Evolutionary conservation across 2,329 filamentous ascomycete species (phyloP).

Genomic region (Chaetomiaceae sp.): DNA sequence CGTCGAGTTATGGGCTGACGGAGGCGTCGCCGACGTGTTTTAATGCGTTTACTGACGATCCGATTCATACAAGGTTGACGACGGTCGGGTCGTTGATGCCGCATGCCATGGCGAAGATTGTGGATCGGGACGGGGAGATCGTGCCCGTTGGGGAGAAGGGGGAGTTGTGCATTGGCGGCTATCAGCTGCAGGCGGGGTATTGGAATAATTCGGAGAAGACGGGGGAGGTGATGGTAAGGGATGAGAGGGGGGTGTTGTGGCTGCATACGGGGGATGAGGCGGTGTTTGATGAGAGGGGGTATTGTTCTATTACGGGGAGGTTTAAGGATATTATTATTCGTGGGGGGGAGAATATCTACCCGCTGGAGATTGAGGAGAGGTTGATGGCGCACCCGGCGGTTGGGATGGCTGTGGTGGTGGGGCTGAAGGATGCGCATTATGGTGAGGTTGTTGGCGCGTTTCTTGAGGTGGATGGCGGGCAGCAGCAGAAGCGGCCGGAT

Average conservation of each 20-base stretch:
- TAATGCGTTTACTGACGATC: slow-evolving; percentile 71
- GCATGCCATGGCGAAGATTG: slow-evolving; percentile 71
- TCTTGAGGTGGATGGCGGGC: slow-evolving; percentile 38
- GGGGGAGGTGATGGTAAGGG: slow-evolving; percentile 51
- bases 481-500: slow-evolving; percentile 35
- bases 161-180: slow-evolving; percentile 74
- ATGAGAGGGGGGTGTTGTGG: slow-evolving; percentile 55
- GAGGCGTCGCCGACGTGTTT: slow-evolving; percentile 78
- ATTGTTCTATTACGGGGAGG: slow-evolving; percentile 67
- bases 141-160: slow-evolving; percentile 64
- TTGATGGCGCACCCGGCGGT: slow-evolving; percentile 61
- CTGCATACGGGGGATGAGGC: slow-evolving; percentile 65
- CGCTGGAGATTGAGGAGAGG: slow-evolving; percentile 70
- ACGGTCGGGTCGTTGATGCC: slow-evolving; percentile 75
- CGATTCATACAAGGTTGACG: slow-evolving; percentile 58
- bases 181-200: slow-evolving; percentile 65
- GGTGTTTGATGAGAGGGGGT: slow-evolving; percentile 61
- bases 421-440: slow-evolving; percentile 64
- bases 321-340: slow-evolving; percentile 79
- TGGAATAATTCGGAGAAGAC: slow-evolving; percentile 73
- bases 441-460: slow-evolving; percentile 70
- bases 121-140: slow-evolving; percentile 60
- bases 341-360: slow-evolving; percentile 70
- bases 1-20: slow-evolving; percentile 66
- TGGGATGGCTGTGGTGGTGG: slow-evolving; percentile 62